Evolutionary conservation across 2,329 filamentous ascomycete genomes (phyloP), one percentile per base, ranked within the genome.

Genomic region (Exophiala sp.): DNA sequence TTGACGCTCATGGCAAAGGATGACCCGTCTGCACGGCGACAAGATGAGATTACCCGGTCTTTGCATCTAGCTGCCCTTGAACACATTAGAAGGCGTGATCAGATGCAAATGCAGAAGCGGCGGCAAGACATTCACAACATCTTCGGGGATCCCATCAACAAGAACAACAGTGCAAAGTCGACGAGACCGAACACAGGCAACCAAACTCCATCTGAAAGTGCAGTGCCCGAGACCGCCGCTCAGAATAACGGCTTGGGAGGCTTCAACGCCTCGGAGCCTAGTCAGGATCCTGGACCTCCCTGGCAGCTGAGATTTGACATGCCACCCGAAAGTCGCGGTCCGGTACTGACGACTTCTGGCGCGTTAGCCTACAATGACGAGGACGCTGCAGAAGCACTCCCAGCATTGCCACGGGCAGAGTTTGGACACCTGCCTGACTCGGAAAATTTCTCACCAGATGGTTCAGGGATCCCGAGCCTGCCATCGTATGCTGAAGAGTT

Each of bases 41-140:
- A 58, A 20, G 51, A 54, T 52, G 69, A 71, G 36, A 72, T 73
- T 34, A 65, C 71, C 41, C 69, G 66, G 40, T 71, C 72, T 59
- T 68, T 73, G n/a, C 69, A 68, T n/a, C 62, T 57, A 6, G 69
- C 71, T 7, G 69, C 72, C 11, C 40, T 65, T 4, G 69, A 72
- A 54, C 71, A 72, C 40, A 65, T 72, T 46, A 65, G 65, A 18
- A 63, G 65, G 40, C 66, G 71, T 3, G 72, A 71, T 34, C 67
- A 68, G 18, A 64, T 68, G 51, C 71, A 71, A 66, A 71, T 72
- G 68, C 66, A 72, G 32, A 64, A 61, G 11, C 65, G 71, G 41
- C 69, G 70, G 50, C 66, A 63, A 58, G 70, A 72, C 54, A 71
- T 73, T 36, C 69, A 71, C 50, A 71, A 71, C 57, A 68, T 73